Evolutionary conservation across 495 filamentous ascomycete genomes (phyloP), one percentile per base, ranked within the genome.

Genomic region (Tuber borchii): DNA sequence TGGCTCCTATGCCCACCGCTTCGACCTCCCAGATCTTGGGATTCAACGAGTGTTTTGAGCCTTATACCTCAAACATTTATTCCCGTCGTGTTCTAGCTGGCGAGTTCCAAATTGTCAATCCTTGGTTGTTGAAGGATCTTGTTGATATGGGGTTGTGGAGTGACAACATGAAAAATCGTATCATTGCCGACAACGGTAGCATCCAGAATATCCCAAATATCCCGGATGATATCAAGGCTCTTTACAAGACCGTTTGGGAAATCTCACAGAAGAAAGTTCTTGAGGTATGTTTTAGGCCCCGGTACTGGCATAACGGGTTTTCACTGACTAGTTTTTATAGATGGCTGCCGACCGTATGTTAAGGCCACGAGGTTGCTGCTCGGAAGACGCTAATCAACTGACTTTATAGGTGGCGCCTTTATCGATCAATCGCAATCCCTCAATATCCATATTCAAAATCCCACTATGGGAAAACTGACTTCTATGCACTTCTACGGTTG

Each of bases 171-270:
- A 99, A 99, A 89, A 99, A 99, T 87, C 93, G 95, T 79, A 99
- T 99, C 87, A 98, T 99, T 81, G 91, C 95, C 77, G 95, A 95
- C 71, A 93, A 93, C 78, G 95, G 95, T 72, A 97, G 93, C 12
- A 94, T 99, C 77, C 95, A 98, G 86, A 93, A 94, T 85, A 93
- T 99, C 77, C 91, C 94, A 80, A 97, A 95, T 85, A 97, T 99
- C 75, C 95, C 95, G 48, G 88, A 91, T 42, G 95, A 98, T 78
- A 92, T 97, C 89, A 99, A 98, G 87, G 89, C 92, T 14, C 89
- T 99, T 20, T 99, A 99, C 89, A 99, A 99, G 90, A 99, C 95
- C 37, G 95, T 99, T 26, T 99, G 95, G 95, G 95, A 99, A 83
- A 97, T 99, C 79, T 95, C 93, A n/a, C 95, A 99, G 87, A 92